These are phyloP conservation scores for Fraxinus sp. DNA, from an alignment of 305 asterid genomes.

Conservation along the genomic window DNA sequence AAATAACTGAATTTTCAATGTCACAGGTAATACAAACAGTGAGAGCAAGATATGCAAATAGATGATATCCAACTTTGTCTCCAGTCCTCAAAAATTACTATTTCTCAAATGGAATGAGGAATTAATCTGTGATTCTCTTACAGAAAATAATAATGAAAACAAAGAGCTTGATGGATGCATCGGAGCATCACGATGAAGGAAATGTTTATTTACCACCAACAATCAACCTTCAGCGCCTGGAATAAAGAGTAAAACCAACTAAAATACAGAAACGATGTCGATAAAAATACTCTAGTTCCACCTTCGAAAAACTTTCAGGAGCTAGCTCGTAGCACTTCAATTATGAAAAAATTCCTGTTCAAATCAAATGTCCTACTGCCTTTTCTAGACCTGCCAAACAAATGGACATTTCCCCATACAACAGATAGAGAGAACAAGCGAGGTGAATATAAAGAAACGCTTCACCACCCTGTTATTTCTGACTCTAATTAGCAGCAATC, in stretches of 20 bases:
- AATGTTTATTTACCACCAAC: background rate
- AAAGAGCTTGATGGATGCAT: background rate
- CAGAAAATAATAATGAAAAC: background rate
- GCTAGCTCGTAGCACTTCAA: background rate
- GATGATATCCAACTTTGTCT: background rate
- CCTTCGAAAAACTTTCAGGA: background rate
- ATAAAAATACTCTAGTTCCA: background rate
- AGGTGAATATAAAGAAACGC: background rate
- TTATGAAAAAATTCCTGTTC: background rate
- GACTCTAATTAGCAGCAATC: background rate
- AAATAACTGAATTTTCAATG: background rate
- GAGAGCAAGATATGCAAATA: conserved; percentile 18
- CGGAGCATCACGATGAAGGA: background rate
- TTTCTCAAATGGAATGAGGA: conserved; percentile 9
- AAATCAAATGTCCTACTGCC: background rate
- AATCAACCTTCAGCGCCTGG: background rate
- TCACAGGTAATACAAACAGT: background rate
- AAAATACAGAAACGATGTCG: background rate
- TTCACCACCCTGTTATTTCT: background rate
- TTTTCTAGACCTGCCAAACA: background rate
- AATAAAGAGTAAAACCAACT: background rate
- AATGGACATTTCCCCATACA: background rate
- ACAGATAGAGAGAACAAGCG: background rate
- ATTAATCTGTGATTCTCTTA: background rate
- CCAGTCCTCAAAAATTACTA: background rate